Conservation (phyloP, 371 early-diverging fungal species). For the Saksenaea vasiformis region DNA sequence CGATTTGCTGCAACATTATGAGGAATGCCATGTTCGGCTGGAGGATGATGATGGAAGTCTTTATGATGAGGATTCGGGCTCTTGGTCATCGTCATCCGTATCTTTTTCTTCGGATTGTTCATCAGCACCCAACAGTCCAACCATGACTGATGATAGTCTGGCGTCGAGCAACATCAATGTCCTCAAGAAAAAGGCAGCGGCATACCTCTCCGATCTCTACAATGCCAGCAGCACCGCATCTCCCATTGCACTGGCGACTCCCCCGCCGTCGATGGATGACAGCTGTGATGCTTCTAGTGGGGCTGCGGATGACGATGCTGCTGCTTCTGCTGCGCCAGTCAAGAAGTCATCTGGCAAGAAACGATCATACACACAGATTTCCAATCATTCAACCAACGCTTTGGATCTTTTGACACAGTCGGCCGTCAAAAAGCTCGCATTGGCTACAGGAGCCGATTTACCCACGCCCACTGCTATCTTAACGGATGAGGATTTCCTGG, state of each 20-base stretch:
- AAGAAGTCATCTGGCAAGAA: constrained; percentile 26
- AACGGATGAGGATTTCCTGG: constrained; percentile 43
- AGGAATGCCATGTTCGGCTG: constrained; percentile 86
- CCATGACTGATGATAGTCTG: constrained; percentile 8
- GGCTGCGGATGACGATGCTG: constrained; percentile 5
- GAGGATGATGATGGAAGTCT: constrained; percentile 67
- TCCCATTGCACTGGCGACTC: background rate
- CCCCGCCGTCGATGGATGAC: background rate
- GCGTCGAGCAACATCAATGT: constrained; percentile 15
- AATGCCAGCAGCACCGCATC: constrained; percentile 18
- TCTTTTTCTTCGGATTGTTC: constrained; percentile 9
- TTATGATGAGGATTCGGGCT: constrained; percentile 20
- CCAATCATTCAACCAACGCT: constrained; percentile 13
- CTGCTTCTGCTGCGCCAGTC: constrained; percentile 14
- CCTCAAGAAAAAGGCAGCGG: constrained; percentile 33
- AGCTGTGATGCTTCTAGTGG: constrained; percentile 5
- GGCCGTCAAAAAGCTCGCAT: constrained; percentile 36
- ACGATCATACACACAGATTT: constrained; percentile 24
- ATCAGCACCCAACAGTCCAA: constrained; percentile 35
- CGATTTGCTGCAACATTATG: constrained; percentile 91
- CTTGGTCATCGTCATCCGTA: constrained; percentile 9
- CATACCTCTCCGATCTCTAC: constrained; percentile 34
- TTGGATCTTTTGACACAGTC: constrained; percentile 34
- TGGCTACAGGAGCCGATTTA: constrained; percentile 25
- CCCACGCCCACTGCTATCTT: constrained; percentile 21